Percentiles rank a stretch among this genome's conserved stretches.
Evolutionary conservation across 2,329 filamentous ascomycete species (phyloP).

Genomic region (Bisporella sp.): DNA sequence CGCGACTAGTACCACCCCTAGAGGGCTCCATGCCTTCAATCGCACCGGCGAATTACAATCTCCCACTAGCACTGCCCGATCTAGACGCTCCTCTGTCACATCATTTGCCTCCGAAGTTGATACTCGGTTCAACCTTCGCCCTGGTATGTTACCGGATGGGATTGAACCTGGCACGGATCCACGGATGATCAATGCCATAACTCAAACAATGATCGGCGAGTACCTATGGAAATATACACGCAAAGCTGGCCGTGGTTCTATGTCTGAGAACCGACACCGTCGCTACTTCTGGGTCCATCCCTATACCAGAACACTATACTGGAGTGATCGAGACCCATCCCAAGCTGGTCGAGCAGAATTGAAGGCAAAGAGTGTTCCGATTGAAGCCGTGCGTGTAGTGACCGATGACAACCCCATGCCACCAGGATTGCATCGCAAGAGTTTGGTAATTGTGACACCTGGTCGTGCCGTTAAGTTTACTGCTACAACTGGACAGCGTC

Average conservation of each 20-base stretch:
- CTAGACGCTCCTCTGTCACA: conserved; percentile 79
- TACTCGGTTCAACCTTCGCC: conserved; percentile 74
- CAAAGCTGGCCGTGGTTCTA: conserved; percentile 79
- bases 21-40: conserved; percentile 37
- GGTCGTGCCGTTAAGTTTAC: conserved; percentile 90
- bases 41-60: conserved; percentile 43
- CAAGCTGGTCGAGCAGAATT: conserved; percentile 70
- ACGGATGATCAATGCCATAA: conserved; percentile 98
- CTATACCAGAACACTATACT: conserved; percentile 93
- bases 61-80: conserved; percentile 35
- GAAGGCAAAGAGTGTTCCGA: conserved; percentile 80
- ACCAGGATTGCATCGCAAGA: conserved; percentile 90
- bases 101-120: conserved; percentile 95
- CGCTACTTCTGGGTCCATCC: conserved; percentile 99
- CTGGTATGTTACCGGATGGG: conserved; percentile 48
- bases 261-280: conserved; percentile 84
- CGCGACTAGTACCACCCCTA: conserved; percentile 51
- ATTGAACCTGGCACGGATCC: conserved; percentile 76
- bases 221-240: conserved; percentile 99
- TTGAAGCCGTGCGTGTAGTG: conserved; percentile 83
- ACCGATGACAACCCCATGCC: conserved; percentile 93
- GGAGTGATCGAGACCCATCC: conserved; percentile 86
- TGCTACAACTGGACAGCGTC: conserved; percentile 83
- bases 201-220: conserved; percentile 98
- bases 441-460: conserved; percentile 81